Evolutionary conservation across 139 green algal species (phyloP).

Genomic region (Chlorella sp.): DNA sequence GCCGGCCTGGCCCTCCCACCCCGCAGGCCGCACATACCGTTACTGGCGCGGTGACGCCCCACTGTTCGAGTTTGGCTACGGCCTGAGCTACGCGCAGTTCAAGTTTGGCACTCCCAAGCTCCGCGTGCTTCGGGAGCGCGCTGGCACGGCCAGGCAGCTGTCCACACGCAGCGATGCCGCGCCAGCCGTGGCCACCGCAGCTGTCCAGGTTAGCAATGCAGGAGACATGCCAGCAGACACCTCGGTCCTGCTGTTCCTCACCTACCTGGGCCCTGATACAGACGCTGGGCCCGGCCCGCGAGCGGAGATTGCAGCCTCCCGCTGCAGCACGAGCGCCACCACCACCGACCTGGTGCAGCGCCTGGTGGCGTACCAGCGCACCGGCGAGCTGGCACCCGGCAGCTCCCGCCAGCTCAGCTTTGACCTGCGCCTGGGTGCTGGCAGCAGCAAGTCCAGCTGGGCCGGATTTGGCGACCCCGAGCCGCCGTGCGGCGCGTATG

Average conservation of each 20-base stretch:
- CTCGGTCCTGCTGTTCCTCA: conserved; percentile 7
- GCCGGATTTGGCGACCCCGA: background rate
- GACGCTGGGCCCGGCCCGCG: background rate
- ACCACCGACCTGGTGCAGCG: conserved; percentile 6
- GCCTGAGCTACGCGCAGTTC: background rate
- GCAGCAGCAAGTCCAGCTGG: conserved; percentile 17
- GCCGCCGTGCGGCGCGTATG: background rate
- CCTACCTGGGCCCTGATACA: background rate
- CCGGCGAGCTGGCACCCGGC: background rate
- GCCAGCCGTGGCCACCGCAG: background rate
- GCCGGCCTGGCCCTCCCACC: too few species aligned
- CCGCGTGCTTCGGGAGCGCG: too few species aligned
- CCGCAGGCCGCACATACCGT: background rate
- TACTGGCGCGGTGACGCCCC: background rate
- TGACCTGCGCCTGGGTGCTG: background rate
- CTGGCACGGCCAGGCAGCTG: background rate
- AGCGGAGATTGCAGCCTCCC: background rate
- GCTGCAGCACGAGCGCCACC: background rate
- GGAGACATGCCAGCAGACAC: background rate
- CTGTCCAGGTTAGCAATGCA: background rate
- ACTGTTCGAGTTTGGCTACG: background rate
- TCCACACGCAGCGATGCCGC: background rate
- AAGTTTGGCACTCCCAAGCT: background rate
- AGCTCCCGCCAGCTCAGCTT: background rate
- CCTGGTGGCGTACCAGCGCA: conserved; percentile 1